Conservation (phyloP, 257 asterid genomes). For the Marsdenia floribunda region DNA sequence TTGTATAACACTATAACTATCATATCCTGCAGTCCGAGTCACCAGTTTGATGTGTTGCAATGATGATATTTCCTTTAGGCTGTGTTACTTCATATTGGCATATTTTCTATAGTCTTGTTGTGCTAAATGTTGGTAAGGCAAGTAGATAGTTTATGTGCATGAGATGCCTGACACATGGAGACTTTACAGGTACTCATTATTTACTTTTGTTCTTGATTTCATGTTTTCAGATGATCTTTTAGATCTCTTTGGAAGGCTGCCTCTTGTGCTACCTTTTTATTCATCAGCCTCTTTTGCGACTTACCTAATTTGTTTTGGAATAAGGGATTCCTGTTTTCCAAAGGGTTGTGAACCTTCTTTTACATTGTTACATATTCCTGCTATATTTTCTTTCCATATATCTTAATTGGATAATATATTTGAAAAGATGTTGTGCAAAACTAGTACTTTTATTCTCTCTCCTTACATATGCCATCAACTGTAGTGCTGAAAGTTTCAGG, state of each 20-base stretch:
- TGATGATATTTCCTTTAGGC: conserved; percentile 2
- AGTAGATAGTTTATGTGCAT: neutral
- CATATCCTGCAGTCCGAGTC: neutral
- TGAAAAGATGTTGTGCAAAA: neutral
- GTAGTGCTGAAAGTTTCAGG: neutral
- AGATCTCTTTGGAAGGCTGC: neutral
- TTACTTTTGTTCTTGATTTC: conserved; percentile 1
- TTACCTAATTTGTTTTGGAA: neutral
- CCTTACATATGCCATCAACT: neutral
- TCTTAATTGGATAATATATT: neutral
- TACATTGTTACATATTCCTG: neutral
- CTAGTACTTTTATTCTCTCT: neutral
- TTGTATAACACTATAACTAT: neutral
- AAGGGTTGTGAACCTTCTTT: neutral
- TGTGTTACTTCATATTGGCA: neutral
- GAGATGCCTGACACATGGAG: neutral
- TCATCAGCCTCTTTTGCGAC: neutral
- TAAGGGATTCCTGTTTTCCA: neutral
- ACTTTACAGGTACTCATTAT: neutral
- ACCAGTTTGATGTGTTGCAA: neutral
- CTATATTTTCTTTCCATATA: no score
- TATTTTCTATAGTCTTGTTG: neutral
- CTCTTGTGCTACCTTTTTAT: neutral
- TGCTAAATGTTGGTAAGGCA: neutral
- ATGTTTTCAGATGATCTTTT: neutral